Evolutionary conservation across 257 asterid genomes (phyloP).

Genomic region (Solanum pennellii): DNA sequence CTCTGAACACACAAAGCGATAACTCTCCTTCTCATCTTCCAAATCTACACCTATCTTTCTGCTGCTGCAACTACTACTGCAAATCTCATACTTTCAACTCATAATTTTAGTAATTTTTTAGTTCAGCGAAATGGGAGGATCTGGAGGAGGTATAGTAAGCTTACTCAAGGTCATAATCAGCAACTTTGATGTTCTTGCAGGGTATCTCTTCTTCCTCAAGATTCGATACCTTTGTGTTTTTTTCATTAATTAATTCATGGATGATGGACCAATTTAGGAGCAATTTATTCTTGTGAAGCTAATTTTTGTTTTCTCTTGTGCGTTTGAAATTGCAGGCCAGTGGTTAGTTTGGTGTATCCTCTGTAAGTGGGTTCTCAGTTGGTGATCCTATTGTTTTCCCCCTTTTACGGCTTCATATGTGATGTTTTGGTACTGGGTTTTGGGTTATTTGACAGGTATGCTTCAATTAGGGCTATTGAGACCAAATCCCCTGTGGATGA

Average conservation of each 20-base stretch:
- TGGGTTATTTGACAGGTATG: slow-evolving; percentile 46
- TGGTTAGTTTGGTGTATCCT: slow-evolving; percentile 80
- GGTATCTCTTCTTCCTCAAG: slow-evolving; percentile 24
- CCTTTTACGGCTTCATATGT: not conserved
- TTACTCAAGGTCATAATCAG: slow-evolving; percentile 44
- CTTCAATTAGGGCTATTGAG: slow-evolving; percentile 92
- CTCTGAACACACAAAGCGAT: not conserved
- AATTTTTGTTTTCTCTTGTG: not conserved
- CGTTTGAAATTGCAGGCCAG: slow-evolving; percentile 63
- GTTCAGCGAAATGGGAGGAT: slow-evolving; percentile 50
- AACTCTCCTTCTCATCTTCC: not conserved
- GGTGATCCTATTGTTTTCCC: not conserved
- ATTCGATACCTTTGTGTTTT: not conserved
- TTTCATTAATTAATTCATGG: not conserved
- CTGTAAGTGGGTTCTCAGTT: slow-evolving; percentile 49
- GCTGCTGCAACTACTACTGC: not conserved
- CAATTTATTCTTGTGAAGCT: not conserved
- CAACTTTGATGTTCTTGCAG: slow-evolving; percentile 74
- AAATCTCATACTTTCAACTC: not conserved
- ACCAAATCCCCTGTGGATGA: slow-evolving; percentile 78
- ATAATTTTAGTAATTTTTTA: not conserved
- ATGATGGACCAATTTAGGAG: not conserved
- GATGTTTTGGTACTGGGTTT: not conserved
- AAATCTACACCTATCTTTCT: not conserved
- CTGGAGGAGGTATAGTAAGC: slow-evolving; percentile 51